phyloP scores from a whole-genome alignment of 1,284 basidiomycete genomes.

The Irpex rosettiformis region DNA sequence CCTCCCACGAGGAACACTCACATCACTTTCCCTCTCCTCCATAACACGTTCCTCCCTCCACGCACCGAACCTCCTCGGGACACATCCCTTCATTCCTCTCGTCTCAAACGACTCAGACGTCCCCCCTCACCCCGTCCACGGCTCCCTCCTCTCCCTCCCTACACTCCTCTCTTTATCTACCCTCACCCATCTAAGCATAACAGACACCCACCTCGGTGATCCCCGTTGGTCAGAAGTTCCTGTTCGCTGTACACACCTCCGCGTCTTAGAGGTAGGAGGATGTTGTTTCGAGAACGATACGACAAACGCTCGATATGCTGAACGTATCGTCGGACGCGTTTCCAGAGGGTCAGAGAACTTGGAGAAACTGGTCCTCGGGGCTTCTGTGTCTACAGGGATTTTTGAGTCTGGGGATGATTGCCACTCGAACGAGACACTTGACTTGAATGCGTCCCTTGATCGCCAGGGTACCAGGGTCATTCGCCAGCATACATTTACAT shows the following conservation, averaged over 20 bases:
- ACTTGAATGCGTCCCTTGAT: no score
- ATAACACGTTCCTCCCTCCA: conserved; percentile 63
- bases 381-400: conserved; percentile 41
- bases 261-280: conserved; percentile 56
- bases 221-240: conserved; percentile 44
- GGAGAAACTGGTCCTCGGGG: conserved; percentile 47
- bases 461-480: no score
- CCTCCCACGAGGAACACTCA: conserved; percentile 44
- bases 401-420: conserved; percentile 41
- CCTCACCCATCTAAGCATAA: conserved; percentile 57
- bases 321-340: conserved; percentile 56
- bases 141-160: conserved; percentile 55
- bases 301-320: conserved; percentile 48
- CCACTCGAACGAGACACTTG: neutral
- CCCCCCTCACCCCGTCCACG: conserved; percentile 52
- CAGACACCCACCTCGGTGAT: conserved; percentile 68
- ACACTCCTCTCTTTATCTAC: conserved; percentile 58
- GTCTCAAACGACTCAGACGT: conserved; percentile 56
- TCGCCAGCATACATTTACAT: no score
- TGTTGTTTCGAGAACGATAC: conserved; percentile 51
- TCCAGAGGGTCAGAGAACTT: conserved; percentile 39
- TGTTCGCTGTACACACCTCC: conserved; percentile 44
- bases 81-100: conserved; percentile 54
- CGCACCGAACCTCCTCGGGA: conserved; percentile 50
- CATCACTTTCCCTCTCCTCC: conserved; percentile 54